Percentiles rank a stretch among this genome's conserved stretches.
These are phyloP conservation scores for Coniochaeta pulveracea DNA, from an alignment of 2,329 filamentous ascomycete species.

Conservation along the genomic window DNA sequence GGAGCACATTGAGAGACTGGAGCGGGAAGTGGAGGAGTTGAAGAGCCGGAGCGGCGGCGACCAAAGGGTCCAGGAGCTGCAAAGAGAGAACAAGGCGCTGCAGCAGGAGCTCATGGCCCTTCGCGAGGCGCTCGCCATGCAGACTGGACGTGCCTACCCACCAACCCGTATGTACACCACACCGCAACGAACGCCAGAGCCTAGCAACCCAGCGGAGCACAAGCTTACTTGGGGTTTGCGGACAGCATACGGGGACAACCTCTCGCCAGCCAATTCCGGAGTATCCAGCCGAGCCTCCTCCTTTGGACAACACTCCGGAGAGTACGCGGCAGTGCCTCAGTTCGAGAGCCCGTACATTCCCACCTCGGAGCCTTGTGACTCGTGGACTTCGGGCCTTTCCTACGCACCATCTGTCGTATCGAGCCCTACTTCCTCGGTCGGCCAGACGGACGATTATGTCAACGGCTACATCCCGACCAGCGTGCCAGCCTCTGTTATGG, in stretches of 20 bases:
- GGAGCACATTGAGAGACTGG: slow-evolving; percentile 70
- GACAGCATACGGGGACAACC: slow-evolving; percentile 29
- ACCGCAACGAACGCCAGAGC: neutral
- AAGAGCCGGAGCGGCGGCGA: slow-evolving; percentile 35
- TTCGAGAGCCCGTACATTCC: slow-evolving; percentile 27
- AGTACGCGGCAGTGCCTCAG: slow-evolving; percentile 30
- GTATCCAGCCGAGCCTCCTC: slow-evolving; percentile 33
- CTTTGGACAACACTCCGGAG: slow-evolving; percentile 26
- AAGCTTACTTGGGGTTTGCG: slow-evolving; percentile 5
- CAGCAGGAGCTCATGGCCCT: slow-evolving; percentile 39
- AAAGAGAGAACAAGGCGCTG: slow-evolving; percentile 39
- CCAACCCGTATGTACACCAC: slow-evolving; percentile 22
- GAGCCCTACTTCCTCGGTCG: slow-evolving; percentile 37
- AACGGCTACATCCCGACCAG: slow-evolving; percentile 36
- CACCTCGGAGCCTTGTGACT: slow-evolving; percentile 30
- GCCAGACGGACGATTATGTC: slow-evolving; percentile 33
- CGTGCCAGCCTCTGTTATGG: slow-evolving; percentile 28
- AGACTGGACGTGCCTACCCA: slow-evolving; percentile 28
- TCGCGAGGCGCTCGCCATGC: slow-evolving; percentile 31
- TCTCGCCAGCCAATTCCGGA: slow-evolving; percentile 23
- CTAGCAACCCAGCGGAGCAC: neutral
- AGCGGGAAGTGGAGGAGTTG: slow-evolving; percentile 65
- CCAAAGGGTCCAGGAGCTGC: slow-evolving; percentile 37
- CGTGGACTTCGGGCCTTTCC: slow-evolving; percentile 32
- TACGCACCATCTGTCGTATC: slow-evolving; percentile 36